Conservation (phyloP, 2,329 filamentous ascomycete species). For the Penicillium sclerotiorum region DNA sequence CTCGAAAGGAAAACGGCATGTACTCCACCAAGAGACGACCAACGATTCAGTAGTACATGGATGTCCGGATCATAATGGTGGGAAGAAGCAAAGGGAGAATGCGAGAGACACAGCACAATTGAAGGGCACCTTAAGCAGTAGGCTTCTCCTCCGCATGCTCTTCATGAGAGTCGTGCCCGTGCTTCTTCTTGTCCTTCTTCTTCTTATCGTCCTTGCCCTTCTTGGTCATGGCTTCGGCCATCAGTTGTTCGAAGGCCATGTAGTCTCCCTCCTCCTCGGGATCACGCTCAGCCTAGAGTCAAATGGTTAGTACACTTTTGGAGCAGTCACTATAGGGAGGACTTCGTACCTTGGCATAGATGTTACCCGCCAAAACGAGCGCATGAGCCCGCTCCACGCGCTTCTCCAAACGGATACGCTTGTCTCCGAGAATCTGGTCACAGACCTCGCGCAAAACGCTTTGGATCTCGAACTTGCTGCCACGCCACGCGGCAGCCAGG, state of each 20-base stretch:
- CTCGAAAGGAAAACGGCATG: background rate
- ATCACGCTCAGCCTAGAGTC: slow-evolving; percentile 73
- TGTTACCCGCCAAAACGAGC: slow-evolving; percentile 82
- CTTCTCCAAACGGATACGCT: slow-evolving; percentile 79
- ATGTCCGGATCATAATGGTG: slow-evolving; percentile 14
- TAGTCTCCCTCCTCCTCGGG: slow-evolving; percentile 98
- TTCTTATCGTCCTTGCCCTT: slow-evolving; percentile 81
- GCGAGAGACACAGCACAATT: background rate
- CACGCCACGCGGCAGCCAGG: slow-evolving; percentile 91
- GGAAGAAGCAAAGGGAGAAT: background rate
- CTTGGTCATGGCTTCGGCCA: slow-evolving; percentile 94
- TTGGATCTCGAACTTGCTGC: slow-evolving; percentile 97
- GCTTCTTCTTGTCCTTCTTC: slow-evolving; percentile 61
- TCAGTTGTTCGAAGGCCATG: slow-evolving; percentile 97
- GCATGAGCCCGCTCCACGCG: slow-evolving; percentile 88
- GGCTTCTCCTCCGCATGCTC: slow-evolving; percentile 2
- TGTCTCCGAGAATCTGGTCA: slow-evolving; percentile 79
- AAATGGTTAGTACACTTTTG: slow-evolving; percentile 16
- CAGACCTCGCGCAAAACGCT: slow-evolving; percentile 93
- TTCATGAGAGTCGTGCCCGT: slow-evolving; percentile 23
- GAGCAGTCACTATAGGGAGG: too few species aligned
- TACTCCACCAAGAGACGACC: background rate
- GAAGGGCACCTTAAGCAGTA: background rate
- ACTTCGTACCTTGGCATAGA: slow-evolving; percentile 76
- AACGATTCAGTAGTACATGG: slow-evolving; percentile 6